Conservation (phyloP, 2,329 filamentous ascomycete genomes). For the Pseudogymnoascus destructans region DNA sequence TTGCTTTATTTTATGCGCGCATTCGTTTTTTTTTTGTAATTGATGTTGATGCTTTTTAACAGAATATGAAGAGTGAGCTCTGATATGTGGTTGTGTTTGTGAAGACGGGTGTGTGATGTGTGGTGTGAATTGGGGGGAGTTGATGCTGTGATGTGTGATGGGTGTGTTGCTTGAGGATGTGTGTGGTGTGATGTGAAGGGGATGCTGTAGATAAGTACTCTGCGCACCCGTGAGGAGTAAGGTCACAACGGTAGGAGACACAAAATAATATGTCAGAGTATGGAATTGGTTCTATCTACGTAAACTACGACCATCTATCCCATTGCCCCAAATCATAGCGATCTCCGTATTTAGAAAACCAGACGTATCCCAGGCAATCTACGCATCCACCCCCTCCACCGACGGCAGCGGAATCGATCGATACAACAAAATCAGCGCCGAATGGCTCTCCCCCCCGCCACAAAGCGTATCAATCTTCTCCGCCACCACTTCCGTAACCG, state of each 20-base stretch:
- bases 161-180: too few relatives aligned
- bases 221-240: too few relatives aligned
- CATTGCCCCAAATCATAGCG: background rate
- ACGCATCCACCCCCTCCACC: constrained; percentile 32
- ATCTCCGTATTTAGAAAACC: background rate
- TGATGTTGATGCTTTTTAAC: background rate
- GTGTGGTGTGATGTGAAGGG: too few relatives aligned
- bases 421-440: constrained; percentile 69
- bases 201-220: too few relatives aligned
- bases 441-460: constrained; percentile 80
- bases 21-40: background rate
- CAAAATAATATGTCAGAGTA: background rate
- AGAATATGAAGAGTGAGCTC: background rate
- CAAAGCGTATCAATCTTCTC: constrained; percentile 86
- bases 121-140: too few relatives aligned
- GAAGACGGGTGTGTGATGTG: too few relatives aligned
- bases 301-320: background rate
- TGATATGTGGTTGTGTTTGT: background rate
- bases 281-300: constrained; percentile 1
- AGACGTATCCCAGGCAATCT: background rate
- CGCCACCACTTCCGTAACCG: constrained; percentile 77
- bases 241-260: background rate
- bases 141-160: too few relatives aligned
- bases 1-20: background rate
- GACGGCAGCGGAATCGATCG: constrained; percentile 56